Percentiles rank a stretch among this genome's conserved stretches.
These are phyloP conservation scores for Rhizopogon salebrosus DNA, from an alignment of 768 basidiomycete genomes.

Conservation along the genomic window DNA sequence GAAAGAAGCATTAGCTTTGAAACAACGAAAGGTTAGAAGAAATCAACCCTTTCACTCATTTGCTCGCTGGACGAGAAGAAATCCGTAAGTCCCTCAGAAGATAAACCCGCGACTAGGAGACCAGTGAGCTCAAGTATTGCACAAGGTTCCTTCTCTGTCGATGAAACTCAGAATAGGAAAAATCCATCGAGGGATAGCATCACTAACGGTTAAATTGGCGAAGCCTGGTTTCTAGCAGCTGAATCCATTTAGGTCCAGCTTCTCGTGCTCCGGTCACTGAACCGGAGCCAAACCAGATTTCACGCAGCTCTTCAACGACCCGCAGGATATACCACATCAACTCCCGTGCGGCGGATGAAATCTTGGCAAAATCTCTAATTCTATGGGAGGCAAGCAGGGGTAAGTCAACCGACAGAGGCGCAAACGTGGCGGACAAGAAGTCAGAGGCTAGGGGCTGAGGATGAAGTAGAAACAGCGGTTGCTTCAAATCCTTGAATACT, in stretches of 20 bases:
- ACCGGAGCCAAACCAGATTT: conserved; percentile 69
- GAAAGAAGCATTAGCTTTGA: conserved; percentile 16
- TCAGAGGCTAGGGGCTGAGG: conserved; percentile 26
- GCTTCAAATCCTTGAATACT: conserved; percentile 39
- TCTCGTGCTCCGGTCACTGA: conserved; percentile 62
- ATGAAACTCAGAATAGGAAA: not conserved
- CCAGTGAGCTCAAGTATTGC: conserved; percentile 68
- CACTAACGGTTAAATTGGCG: conserved; percentile 63
- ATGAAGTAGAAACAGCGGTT: conserved; percentile 48
- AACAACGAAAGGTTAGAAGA: conserved; percentile 6
- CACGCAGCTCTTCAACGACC: conserved; percentile 67
- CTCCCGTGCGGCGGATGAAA: conserved; percentile 66
- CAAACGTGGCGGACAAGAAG: conserved; percentile 20
- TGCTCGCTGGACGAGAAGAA: conserved; percentile 75
- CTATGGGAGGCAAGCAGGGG: conserved; percentile 53
- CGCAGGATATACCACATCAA: conserved; percentile 69
- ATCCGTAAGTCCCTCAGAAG: conserved; percentile 67
- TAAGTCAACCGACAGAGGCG: conserved; percentile 45
- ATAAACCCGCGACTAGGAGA: conserved; percentile 64
- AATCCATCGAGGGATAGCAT: not conserved
- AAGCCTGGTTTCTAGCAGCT: conserved; percentile 58
- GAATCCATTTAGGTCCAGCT: conserved; percentile 69
- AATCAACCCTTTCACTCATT: conserved; percentile 73
- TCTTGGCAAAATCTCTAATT: conserved; percentile 63
- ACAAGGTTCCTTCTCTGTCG: conserved; percentile 52